These are phyloP conservation scores for Trichoderma asperelloides DNA, from an alignment of 495 filamentous ascomycete species.

Conservation along the genomic window DNA sequence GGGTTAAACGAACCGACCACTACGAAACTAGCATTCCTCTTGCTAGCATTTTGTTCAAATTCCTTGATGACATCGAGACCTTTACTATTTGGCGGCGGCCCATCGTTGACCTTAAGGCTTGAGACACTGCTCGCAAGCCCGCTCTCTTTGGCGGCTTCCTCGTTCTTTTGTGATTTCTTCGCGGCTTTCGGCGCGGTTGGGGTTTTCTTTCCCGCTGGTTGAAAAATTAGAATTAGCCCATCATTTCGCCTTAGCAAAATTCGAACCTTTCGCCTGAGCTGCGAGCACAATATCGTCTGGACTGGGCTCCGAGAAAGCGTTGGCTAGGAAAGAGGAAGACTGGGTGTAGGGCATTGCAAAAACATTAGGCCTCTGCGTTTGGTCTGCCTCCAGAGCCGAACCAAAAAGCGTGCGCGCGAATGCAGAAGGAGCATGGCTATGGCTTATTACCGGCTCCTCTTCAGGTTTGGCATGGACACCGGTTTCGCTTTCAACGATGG, in stretches of 20 bases:
- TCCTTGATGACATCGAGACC: constrained; percentile 79
- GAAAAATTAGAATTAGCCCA: constrained; percentile 32
- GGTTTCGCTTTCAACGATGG: neutral
- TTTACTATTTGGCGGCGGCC: constrained; percentile 69
- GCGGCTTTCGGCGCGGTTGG: constrained; percentile 22
- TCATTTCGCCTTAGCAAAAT: constrained; percentile 30
- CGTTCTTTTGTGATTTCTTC: constrained; percentile 22
- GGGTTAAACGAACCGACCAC: constrained; percentile 65
- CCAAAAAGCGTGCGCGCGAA: constrained; percentile 66
- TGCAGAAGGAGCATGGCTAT: constrained; percentile 42
- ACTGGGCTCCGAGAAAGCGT: constrained; percentile 81
- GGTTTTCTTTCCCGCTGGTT: constrained; percentile 38
- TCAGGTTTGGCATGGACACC: neutral
- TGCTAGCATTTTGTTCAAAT: constrained; percentile 63
- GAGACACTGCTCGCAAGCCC: constrained; percentile 37
- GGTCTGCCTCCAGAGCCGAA: constrained; percentile 15
- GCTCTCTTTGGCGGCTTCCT: constrained; percentile 23
- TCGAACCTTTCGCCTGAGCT: constrained; percentile 88
- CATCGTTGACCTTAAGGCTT: constrained; percentile 56
- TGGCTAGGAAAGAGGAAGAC: constrained; percentile 25
- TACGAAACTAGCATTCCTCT: constrained; percentile 85
- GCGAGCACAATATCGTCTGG: constrained; percentile 84
- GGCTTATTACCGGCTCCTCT: neutral
- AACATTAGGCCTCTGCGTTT: constrained; percentile 29
- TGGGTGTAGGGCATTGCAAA: constrained; percentile 46